Base-by-base conservation (phyloP, 1,139 yeast species). In the Spathaspora sp. region DNA sequence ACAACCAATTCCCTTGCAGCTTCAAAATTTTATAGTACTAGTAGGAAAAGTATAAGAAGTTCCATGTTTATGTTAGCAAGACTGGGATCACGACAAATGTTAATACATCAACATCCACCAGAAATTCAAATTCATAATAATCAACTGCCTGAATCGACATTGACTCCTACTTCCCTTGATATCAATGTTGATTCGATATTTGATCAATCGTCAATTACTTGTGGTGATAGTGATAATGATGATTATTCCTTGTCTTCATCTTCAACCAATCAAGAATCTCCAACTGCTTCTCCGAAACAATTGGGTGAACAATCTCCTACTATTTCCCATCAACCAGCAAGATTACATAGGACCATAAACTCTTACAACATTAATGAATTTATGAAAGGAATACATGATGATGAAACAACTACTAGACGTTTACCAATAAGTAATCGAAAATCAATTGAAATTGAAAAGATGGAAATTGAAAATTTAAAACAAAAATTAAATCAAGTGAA, bases 391-490 rank as follows among this genome's bases (percentile, higher is more conserved):
- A 49, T 61, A 26, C 51, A 58, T 44, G 51, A 47, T 15, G 53
- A 51, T 8, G 48, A 45, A 34, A 13, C n/a, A n/a, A 29, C 4
- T 11, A 27, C 5, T 9, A 29, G 16, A 11, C 51, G 46, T 20
- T 45, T 62, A 43, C 64, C 68, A 2, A 50, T 63, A 25, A 53
- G 44, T 49, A 60, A 60, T 53, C 51, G 68, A 36, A 58, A 59
- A 44, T 62, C 69, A 17, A 49, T 65, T 33, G 65, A 64, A 23
- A 41, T 58, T 18, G 74, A 68, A 47, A 42, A 42, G 11, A 41
- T 50, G 26, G 67, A 63, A 43, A 54, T 62, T 15, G 43, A 50
- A 17, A 43, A 53, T 39, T 48, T 57, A 23, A 51, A 51, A 17
- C 42, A 49, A 26, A 44, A 52, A 33, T 52, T 57, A 34, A 63